A percentile compares a stretch with the other conserved stretches of the same genome.
phyloP scores from a whole-genome alignment of 1,284 basidiomycete species.

The Prillingera fragicola region DNA sequence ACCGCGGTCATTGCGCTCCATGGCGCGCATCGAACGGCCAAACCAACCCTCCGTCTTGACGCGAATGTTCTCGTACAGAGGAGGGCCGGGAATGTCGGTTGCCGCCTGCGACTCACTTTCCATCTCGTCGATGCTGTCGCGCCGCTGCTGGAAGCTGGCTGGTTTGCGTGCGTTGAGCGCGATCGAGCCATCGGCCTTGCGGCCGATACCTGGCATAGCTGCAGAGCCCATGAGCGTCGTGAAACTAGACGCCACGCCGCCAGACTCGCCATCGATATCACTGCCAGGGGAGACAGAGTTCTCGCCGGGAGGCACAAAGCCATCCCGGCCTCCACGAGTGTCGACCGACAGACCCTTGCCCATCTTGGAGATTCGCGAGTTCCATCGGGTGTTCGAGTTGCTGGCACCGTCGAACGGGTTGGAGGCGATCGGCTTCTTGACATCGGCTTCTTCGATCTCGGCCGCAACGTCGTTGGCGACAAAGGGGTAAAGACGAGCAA shows the following conservation, averaged over 20 bases:
- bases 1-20: constrained; percentile 29
- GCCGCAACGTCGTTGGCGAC: constrained; percentile 38
- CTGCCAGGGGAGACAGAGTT: constrained; percentile 10
- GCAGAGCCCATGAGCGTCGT: constrained; percentile 15
- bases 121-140: constrained; percentile 8
- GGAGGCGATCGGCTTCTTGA: constrained; percentile 19
- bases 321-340: constrained; percentile 5
- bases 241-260: constrained; percentile 3
- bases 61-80: constrained; percentile 31
- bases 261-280: constrained; percentile 16
- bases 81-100: constrained; percentile 21
- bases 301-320: constrained; percentile 1
- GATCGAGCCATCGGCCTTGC: constrained; percentile 12
- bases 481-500: constrained; percentile 47
- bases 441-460: constrained; percentile 36
- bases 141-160: constrained; percentile 3
- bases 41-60: constrained; percentile 40
- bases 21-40: constrained; percentile 31
- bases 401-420: constrained; percentile 18
- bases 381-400: constrained; percentile 18
- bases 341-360: constrained; percentile 19
- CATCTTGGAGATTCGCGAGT: constrained; percentile 16
- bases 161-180: constrained; percentile 15
- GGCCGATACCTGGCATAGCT: constrained; percentile 3
- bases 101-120: constrained; percentile 3